Conservation (phyloP, 345 rosid species). For the Camelina neglecta region DNA sequence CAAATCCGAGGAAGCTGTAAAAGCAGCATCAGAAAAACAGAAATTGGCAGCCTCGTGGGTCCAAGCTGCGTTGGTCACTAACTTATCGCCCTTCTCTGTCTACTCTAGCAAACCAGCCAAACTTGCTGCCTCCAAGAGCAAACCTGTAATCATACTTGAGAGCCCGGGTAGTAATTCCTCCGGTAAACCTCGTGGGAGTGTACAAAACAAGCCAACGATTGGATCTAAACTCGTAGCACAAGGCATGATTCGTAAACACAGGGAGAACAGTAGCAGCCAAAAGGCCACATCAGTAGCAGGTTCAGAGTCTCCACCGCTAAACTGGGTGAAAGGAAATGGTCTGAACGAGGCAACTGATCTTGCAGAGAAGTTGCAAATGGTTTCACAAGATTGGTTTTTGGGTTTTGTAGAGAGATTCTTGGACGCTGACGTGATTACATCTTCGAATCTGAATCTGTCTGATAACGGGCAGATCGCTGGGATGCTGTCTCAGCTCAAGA, state of each 20-base stretch:
- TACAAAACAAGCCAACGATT: constrained; percentile 54
- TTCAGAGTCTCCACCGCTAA: constrained; percentile 53
- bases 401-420: constrained; percentile 89
- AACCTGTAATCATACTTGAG: constrained; percentile 65
- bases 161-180: constrained; percentile 52
- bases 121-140: constrained; percentile 44
- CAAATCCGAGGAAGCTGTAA: constrained; percentile 72
- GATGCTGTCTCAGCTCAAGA: constrained; percentile 91
- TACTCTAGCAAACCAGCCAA: constrained; percentile 57
- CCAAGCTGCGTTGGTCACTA: constrained; percentile 85
- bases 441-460: constrained; percentile 59
- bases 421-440: constrained; percentile 67
- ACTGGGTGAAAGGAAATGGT: constrained; percentile 79
- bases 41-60: constrained; percentile 84
- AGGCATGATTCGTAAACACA: constrained; percentile 63
- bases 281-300: constrained; percentile 51
- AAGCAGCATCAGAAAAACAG: constrained; percentile 61
- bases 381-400: constrained; percentile 92
- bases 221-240: constrained; percentile 79
- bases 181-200: constrained; percentile 51
- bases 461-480: constrained; percentile 89
- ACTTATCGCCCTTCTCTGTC: constrained; percentile 76
- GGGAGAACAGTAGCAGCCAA: constrained; percentile 55
- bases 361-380: constrained; percentile 70
- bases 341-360: constrained; percentile 76